Evolutionary conservation across 129 eudicot genomes (phyloP), one percentile per base, ranked within the genome.

Genomic region (Artemisia argyi): DNA sequence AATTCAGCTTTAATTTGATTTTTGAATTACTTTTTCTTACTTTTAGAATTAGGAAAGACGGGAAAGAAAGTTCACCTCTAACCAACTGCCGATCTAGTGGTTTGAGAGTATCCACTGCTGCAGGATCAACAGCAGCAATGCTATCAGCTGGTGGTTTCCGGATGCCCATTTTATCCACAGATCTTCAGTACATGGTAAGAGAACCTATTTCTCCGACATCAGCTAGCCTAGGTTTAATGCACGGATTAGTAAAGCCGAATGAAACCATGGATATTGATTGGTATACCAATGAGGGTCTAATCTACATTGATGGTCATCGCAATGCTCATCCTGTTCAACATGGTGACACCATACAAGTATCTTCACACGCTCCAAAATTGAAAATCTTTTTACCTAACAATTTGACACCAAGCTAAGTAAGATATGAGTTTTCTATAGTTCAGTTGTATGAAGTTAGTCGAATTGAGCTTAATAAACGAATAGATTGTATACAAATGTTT

Each of bases 91-190:
- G 96, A 74, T 93, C 98, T 24, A 93, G 98, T 71, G 99, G 99
- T 74, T 83, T 94, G 11, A 69, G 99, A 81, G 89, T 94, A 62
- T 94, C 93, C 16, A 94, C 99, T 17, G 97, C 94, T 39, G 84
- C 97, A 11, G 99, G 99, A 76, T 94, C 99, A 83, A 81, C 99
- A 22, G 99, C 99, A 59, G 99, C 97, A 51, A 94, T 90, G 83
- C 89, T 76, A 51, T 94, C 99, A 22, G 89, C 97, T 0, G 97
- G 99, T 69, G 99, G 99, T 39, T 77, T 73, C 54, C 50, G 66
- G 8, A 94, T 94, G 97, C 96, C 93, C 14, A 69, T 91, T 53
- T 63, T 82, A 47, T 94, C 99, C 46, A 86, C 76, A 75, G 96
- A 94, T 68, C 93, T 94, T 28, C 98, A 94, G 50, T 94, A 87